These are phyloP conservation scores for Colletotrichum sp. DNA, from an alignment of 2,329 filamentous ascomycete species.

Conservation along the genomic window DNA sequence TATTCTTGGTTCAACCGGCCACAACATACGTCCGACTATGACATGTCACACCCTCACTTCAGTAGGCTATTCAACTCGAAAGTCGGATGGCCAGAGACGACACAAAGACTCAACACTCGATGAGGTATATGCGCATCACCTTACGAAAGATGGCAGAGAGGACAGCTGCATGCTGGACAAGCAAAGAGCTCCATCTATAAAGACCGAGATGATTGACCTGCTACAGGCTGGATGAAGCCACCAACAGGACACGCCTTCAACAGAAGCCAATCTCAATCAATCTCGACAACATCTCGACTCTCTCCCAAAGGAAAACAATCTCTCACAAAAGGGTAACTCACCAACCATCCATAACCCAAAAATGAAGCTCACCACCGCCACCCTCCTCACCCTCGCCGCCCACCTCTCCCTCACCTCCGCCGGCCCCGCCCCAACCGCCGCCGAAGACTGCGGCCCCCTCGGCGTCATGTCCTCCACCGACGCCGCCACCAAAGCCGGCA, in stretches of 20 bases:
- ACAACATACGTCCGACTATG: no score
- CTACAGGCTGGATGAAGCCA: not conserved
- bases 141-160: no score
- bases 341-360: not conserved
- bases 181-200: accelerated
- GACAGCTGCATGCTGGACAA: not conserved
- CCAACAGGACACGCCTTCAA: not conserved
- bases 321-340: no score
- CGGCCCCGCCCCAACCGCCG: not conserved
- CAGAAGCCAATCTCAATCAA: no score
- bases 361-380: not conserved
- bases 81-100: no score
- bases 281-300: no score
- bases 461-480: not conserved
- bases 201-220: accelerated
- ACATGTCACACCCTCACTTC: no score
- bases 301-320: no score
- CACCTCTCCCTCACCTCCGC: not conserved
- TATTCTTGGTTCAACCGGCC: no score
- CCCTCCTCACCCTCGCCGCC: not conserved
- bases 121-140: no score
- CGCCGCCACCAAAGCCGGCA: not conserved
- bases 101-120: no score
- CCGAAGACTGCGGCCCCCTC: not conserved
- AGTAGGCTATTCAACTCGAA: no score